Evolutionary conservation across 495 filamentous ascomycete species (phyloP), one percentile per base, ranked within the genome.

Genomic region (Pseudotulostoma volvatum): DNA sequence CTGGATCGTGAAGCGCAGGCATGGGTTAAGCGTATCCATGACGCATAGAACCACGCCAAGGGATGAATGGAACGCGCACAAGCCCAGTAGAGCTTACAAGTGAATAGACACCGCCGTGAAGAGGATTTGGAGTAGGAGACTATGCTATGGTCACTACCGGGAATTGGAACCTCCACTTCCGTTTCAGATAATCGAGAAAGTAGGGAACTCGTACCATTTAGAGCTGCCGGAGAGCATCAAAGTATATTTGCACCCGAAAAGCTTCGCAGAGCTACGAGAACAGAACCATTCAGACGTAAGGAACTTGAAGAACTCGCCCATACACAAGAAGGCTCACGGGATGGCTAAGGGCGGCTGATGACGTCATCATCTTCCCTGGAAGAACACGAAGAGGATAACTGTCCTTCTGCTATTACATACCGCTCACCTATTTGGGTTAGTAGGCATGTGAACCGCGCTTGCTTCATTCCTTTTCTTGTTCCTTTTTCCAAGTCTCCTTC

Each of bases 191-290:
- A 5, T 34, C 4, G 33, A 13, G n/a, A 5, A 14, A 4, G 33
- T 28, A 5, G 23, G 23, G 5, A 28, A 28, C 23, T 5, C 23
- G 5, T 28, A 28, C 23, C 5, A 28, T 5, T 8, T 34, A 14
- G 33, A 34, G 5, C 33, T 34, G n/a, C 16, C 16, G 4, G 18
- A 19, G 3, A 52, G 58, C 33, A 61, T 37, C n/a, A 40, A 41
- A 9, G 40, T 49, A 9, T 15, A 49, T 23, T 41, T 31, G 20
- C 25, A 7, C 37, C 37, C 15, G 4, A 15, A 5, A 18, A 19
- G 4, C n/a, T 37, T 3, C 34, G n/a, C n/a, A n/a, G n/a, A n/a
- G n/a, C n/a, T n/a, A n/a, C n/a, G n/a, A n/a, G n/a, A n/a, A n/a
- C n/a, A n/a, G n/a, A n/a, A n/a, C n/a, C n/a, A n/a, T n/a, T n/a